Evolutionary conservation across 2,329 filamentous ascomycete species (phyloP), one percentile per base, ranked within the genome.

Genomic region (Neonectria coccinea): DNA sequence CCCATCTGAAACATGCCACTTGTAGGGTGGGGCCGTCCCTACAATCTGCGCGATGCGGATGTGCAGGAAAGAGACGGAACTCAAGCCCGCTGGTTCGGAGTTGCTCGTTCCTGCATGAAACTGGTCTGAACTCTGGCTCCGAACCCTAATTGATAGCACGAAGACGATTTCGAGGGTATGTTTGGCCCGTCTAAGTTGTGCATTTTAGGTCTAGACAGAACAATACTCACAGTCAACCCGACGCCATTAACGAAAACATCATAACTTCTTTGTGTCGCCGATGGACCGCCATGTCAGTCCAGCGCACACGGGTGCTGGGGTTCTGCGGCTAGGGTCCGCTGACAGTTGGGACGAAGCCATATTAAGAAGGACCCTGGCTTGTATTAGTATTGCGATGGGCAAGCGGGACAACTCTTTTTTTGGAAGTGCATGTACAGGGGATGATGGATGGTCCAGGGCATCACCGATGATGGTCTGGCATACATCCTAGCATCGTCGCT

Each of bases 1-100:
- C 67, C 63, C 62, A 66, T 72, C 69, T 72, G 70, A 73, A 73
- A 73, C 70, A 56, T 55, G 31, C 56, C 59, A 62, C 18, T 57
- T 29, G 56, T 55, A 36, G 55, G 55, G 55, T 58, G 55, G 59
- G 63, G 50, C 54, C 18, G 29, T 56, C 51, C 55, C 50, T 63
- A 58, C 55, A 54, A 62, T 62, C 53, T 55, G 18, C 41, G 5
- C n/a, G 16, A 27, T n/a, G 22, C 55, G 39, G 20, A 50, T 42
- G n/a, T 39, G 39, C 39, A 42, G 39, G 39, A 42, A 42, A 5
- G 8, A 42, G n/a, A 39, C 25, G 25, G 25, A 25, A 25, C 36
- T 39, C 36, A 16, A n/a, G 36, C 36, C 36, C 36, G 36, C 36
- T 6, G 6, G 36, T 39, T 39, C 36, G 5, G 6, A n/a, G 36